Percentiles rank a stretch among this genome's conserved stretches.
Conservation (phyloP, 148 eudicot genomes). For the Salicornia ramosissima region DNA sequence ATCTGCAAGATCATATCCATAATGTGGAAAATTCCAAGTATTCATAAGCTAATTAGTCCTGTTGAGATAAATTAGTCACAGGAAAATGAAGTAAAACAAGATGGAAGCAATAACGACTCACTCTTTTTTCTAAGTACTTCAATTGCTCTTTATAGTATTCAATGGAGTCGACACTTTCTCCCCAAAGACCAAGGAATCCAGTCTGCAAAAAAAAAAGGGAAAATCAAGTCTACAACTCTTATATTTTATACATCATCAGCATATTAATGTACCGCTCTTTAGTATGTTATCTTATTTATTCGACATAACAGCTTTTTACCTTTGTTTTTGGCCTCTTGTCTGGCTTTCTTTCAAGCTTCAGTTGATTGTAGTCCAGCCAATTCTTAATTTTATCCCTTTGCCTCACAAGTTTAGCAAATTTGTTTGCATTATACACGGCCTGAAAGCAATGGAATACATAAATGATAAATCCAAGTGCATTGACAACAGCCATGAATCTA, state of each 20-base stretch:
- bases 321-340: conserved; percentile 71
- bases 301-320: conserved; percentile 34
- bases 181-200: conserved; percentile 91
- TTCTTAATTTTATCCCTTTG: conserved; percentile 64
- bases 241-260: neutral
- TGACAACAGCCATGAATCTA: neutral
- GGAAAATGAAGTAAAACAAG: neutral
- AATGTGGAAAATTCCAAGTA: neutral
- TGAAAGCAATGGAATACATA: conserved; percentile 22
- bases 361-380: conserved; percentile 88
- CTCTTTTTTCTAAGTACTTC: conserved; percentile 57
- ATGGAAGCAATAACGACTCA: conserved; percentile 30
- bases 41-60: neutral
- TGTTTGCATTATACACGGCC: conserved; percentile 91
- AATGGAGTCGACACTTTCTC: conserved; percentile 64
- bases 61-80: no score
- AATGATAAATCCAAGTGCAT: conserved; percentile 5
- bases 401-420: conserved; percentile 71
- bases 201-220: conserved; percentile 36
- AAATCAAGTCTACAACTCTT: conserved; percentile 13
- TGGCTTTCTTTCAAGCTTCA: conserved; percentile 76
- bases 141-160: conserved; percentile 59
- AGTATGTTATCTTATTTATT: neutral
- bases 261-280: neutral
- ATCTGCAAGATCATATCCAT: conserved; percentile 38